Evolutionary conservation across 805 yeast species (phyloP), one percentile per base, ranked within the genome.

Genomic region (Lipomyces oligophaga): DNA sequence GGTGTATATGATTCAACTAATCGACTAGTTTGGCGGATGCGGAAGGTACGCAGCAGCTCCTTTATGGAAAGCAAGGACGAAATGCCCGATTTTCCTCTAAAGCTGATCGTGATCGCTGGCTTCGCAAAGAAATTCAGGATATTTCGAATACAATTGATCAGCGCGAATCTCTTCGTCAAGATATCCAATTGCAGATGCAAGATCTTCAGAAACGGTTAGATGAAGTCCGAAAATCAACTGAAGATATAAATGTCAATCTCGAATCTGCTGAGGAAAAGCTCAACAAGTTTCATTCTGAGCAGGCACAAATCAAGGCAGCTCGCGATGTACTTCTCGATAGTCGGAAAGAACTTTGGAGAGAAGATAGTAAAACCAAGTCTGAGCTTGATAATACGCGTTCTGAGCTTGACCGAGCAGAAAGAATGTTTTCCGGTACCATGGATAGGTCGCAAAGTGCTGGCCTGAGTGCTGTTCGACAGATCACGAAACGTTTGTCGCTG

Each of bases 311-410:
- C 27, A 45, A 42, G 31, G 43, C 30, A 18, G 36, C 35, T 15
- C 57, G 61, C 4, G 63, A 58, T 31, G 64, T 61, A 2, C 69
- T 78, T 22, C 72, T 76, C 10, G 95, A 87, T 58, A 73, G 78
- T 49, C 76, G 94, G 57, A 87, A 84, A 60, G 67, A 65, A 6
- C 66, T 82, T 8, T 86, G 95, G 95, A 76, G 96, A 59, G 80
- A 81, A 19, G 93, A 86, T 56, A 79, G 84, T 39, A 79, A 78
- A 57, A 65, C 75, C 32, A 76, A 75, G 49, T 74, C 83, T n/a
- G 66, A 79, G 13, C 60, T 72, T 10, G 81, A 77, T 34, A 74
- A 82, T 2, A 65, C 80, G 10, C 67, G 69, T 8, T 76, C 76
- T 38, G 85, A 81, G 34, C 71, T 80, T 10, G 70, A 68, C 20